A percentile compares a stretch with the other conserved stretches of the same genome.
Conservation (phyloP, 805 yeast species). For the Jamesozyma lodderae region DNA sequence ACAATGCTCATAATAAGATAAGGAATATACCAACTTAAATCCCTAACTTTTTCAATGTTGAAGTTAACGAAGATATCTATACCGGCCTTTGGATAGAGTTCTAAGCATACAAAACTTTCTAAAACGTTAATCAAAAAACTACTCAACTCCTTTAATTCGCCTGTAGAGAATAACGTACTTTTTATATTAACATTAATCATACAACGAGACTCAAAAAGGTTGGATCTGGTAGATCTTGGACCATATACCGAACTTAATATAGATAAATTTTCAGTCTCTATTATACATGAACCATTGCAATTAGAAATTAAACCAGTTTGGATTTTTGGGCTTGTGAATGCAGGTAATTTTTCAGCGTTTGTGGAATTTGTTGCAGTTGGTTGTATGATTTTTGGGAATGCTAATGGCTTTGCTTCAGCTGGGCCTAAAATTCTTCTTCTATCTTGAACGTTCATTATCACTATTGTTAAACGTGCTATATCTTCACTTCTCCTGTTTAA, state of each 20-base stretch:
- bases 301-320: slow-evolving; percentile 59
- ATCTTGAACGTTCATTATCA: slow-evolving; percentile 37
- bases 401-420: slow-evolving; percentile 46
- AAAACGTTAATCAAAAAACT: slow-evolving; percentile 33
- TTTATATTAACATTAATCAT: slow-evolving; percentile 46
- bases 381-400: slow-evolving; percentile 19
- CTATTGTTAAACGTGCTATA: too few relatives aligned
- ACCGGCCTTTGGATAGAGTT: slow-evolving; percentile 82
- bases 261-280: slow-evolving; percentile 47
- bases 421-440: slow-evolving; percentile 88
- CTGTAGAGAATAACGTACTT: slow-evolving; percentile 24
- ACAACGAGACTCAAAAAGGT: slow-evolving; percentile 60
- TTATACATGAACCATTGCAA: slow-evolving; percentile 74
- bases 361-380: slow-evolving; percentile 8
- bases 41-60: slow-evolving; percentile 29
- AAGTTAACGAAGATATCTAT: slow-evolving; percentile 70
- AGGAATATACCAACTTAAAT: slow-evolving; percentile 27
- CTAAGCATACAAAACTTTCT: slow-evolving; percentile 36
- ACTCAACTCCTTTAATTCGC: slow-evolving; percentile 35
- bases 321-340: slow-evolving; percentile 11
- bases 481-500: not conserved
- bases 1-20: slow-evolving; percentile 37
- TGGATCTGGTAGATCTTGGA: slow-evolving; percentile 69
- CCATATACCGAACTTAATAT: slow-evolving; percentile 73
- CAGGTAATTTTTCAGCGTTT: not conserved